Evolutionary conservation across 208 protist genomes (phyloP).

Genomic region (Entamoeba moshkovskii): DNA sequence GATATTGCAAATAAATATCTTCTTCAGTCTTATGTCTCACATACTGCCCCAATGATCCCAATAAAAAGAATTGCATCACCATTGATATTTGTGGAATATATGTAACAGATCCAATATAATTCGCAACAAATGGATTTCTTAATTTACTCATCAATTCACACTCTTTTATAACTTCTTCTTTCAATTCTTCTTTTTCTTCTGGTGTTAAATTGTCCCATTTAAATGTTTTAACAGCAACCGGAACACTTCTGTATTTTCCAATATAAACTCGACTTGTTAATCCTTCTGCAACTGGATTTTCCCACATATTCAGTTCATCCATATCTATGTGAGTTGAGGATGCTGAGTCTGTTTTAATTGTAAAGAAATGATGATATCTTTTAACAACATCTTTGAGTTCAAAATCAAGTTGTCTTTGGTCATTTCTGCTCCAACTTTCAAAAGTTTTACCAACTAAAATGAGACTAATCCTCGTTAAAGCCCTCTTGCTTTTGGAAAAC

Average conservation of each 20-base stretch:
- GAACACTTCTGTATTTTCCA: neutral
- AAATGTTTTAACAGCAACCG: neutral
- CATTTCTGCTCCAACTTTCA: neutral
- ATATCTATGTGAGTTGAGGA: neutral
- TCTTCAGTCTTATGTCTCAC: neutral
- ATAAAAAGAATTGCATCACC: neutral
- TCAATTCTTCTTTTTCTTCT: neutral
- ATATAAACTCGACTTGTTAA: neutral
- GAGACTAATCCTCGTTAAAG: neutral
- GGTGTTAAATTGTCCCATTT: neutral
- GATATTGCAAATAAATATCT: neutral
- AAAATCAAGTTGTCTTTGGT: neutral
- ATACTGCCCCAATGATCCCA: neutral
- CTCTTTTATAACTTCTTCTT: neutral
- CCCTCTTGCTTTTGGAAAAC: neutral
- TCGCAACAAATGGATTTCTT: neutral
- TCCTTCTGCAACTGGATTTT: neutral
- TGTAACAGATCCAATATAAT: neutral
- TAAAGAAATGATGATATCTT: neutral
- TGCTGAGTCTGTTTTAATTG: neutral
- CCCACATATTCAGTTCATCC: neutral
- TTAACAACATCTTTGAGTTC: neutral
- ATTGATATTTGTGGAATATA: neutral
- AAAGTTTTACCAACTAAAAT: neutral
- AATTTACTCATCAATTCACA: conserved; percentile 2